Evolutionary conservation across 805 yeast genomes (phyloP).

Genomic region (Sungouiozyma ichnusensis): DNA sequence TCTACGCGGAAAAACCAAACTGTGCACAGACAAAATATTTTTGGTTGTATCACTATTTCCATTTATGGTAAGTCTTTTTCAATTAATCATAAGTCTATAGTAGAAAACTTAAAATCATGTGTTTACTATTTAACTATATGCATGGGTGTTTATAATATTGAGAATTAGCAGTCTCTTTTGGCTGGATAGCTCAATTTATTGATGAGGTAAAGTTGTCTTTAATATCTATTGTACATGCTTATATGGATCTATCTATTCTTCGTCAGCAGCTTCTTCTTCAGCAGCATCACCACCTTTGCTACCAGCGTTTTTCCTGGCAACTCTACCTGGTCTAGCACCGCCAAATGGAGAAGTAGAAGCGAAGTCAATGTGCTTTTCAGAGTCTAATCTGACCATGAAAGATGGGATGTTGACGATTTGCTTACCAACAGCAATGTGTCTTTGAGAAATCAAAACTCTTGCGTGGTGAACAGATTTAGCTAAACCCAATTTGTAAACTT

Average conservation of each 20-base stretch:
- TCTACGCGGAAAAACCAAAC: too few relatives aligned
- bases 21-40: too few relatives aligned
- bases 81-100: too few relatives aligned
- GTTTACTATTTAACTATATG: too few relatives aligned
- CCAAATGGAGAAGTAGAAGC: conserved; percentile 99
- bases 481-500: conserved; percentile 98
- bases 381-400: conserved; percentile 98
- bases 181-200: too few relatives aligned
- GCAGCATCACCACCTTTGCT: conserved; percentile 43
- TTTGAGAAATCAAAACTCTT: conserved; percentile 94
- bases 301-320: conserved; percentile 81
- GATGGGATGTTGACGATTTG: conserved; percentile 98
- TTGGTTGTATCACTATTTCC: too few relatives aligned
- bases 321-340: conserved; percentile 99
- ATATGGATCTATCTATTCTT: conserved; percentile 40
- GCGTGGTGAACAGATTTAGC: conserved; percentile 99
- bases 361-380: conserved; percentile 99
- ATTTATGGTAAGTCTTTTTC: too few relatives aligned
- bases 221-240: not conserved
- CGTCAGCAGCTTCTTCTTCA: conserved; percentile 62
- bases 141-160: not conserved
- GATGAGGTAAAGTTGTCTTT: not conserved
- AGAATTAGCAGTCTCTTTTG: not conserved
- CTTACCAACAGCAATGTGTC: conserved; percentile 99
- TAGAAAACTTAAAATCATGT: too few relatives aligned